Conservation (phyloP, 805 yeast species). For the Myxozyma udenii region DNA sequence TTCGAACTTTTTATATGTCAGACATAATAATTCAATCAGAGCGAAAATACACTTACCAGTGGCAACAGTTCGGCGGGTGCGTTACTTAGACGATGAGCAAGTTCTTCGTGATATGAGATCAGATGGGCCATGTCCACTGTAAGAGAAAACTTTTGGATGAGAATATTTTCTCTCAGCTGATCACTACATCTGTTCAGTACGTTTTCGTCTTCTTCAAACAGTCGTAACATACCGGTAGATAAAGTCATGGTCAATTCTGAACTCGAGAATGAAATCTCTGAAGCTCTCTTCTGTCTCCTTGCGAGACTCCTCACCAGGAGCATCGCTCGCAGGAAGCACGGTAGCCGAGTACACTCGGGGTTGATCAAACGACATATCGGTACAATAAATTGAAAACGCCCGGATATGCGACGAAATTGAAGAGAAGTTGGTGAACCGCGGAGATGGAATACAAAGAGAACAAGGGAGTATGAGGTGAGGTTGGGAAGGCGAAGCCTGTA, state of each 20-base stretch:
- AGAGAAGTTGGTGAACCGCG: too few species aligned
- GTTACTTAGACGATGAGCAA: slow-evolving; percentile 77
- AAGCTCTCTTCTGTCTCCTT: slow-evolving; percentile 46
- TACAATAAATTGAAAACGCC: background rate
- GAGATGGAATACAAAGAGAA: too few species aligned
- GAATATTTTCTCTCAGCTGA: slow-evolving; percentile 80
- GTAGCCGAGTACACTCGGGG: slow-evolving; percentile 39
- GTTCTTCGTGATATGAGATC: slow-evolving; percentile 81
- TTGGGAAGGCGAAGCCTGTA: too few species aligned
- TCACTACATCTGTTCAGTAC: slow-evolving; percentile 48
- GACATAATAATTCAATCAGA: background rate
- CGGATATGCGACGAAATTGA: too few species aligned
- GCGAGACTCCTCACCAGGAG: slow-evolving; percentile 52
- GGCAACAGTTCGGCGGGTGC: slow-evolving; percentile 54
- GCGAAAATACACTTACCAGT: slow-evolving; percentile 50
- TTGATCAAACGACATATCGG: slow-evolving; percentile 41
- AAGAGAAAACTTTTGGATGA: slow-evolving; percentile 69
- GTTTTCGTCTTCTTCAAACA: too few species aligned
- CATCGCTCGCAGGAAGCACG: slow-evolving; percentile 41
- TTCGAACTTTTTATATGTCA: slow-evolving; percentile 22
- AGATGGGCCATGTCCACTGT: slow-evolving; percentile 79
- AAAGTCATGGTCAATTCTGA: slow-evolving; percentile 76
- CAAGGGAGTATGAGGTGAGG: too few species aligned
- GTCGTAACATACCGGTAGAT: slow-evolving; percentile 50
- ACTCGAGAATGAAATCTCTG: slow-evolving; percentile 77